Evolutionary conservation across 2,329 filamentous ascomycete species (phyloP).

Genomic region (Cladosporium sp.): DNA sequence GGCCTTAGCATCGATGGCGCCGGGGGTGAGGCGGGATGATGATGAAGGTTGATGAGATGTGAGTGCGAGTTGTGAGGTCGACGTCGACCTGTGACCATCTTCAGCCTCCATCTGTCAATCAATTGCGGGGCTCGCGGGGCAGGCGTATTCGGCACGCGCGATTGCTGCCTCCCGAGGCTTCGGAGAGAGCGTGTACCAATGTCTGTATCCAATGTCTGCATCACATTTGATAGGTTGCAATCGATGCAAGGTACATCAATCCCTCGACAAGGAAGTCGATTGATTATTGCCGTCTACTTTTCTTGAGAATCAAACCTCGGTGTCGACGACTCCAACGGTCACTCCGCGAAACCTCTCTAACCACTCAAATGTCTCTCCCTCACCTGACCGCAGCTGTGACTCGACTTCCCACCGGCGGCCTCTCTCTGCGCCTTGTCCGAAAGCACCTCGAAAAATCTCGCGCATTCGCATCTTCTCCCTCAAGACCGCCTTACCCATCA

Average conservation of each 20-base stretch:
- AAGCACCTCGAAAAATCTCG: not conserved
- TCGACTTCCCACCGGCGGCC: not conserved
- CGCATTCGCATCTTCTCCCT: not conserved
- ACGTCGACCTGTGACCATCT: not conserved
- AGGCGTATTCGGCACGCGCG: not conserved
- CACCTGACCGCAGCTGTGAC: not conserved
- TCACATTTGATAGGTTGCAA: not conserved
- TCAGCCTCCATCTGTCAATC: not conserved
- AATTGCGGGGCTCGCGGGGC: not conserved
- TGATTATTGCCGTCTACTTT: not conserved
- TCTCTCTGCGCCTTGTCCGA: conserved; percentile 5
- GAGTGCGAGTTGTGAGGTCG: not conserved
- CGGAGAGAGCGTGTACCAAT: not conserved
- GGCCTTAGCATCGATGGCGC: not conserved
- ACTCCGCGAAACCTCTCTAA: not conserved
- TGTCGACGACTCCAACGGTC: not conserved
- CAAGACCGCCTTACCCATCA: not conserved
- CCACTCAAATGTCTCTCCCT: not conserved
- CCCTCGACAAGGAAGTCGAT: not conserved
- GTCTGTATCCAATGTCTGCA: not conserved
- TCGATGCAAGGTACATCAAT: conserved; percentile 1
- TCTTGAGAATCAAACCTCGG: not conserved
- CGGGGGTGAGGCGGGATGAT: not conserved
- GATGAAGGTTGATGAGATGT: not conserved
- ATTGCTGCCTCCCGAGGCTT: not conserved